Evolutionary conservation across 140 eudicot species (phyloP).

Genomic region (Erigeron philadelphicus): DNA sequence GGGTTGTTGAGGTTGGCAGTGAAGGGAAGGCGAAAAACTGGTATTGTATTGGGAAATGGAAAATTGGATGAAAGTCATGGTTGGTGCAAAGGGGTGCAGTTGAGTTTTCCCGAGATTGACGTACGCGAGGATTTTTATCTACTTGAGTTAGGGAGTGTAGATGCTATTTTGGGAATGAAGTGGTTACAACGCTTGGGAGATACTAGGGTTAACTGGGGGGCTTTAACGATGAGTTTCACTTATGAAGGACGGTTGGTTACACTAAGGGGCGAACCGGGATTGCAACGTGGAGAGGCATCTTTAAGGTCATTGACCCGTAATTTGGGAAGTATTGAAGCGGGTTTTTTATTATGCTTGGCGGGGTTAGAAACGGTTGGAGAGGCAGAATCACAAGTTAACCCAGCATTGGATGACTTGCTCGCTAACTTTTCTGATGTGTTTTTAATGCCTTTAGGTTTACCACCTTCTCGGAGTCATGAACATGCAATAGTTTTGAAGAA

Average conservation of each 20-base stretch:
- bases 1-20: no score
- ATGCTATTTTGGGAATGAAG: neutral
- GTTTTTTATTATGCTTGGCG: neutral
- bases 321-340: neutral
- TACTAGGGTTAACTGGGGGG: neutral
- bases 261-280: neutral
- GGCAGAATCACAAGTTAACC: neutral
- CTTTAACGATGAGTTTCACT: neutral
- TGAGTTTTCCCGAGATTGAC: neutral
- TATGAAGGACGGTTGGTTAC: neutral
- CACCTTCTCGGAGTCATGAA: neutral
- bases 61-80: neutral
- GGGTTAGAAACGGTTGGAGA: neutral
- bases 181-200: neutral
- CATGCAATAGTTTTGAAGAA: neutral
- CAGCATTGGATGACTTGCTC: neutral
- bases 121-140: neutral
- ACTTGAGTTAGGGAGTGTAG: neutral
- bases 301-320: neutral
- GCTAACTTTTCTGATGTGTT: neutral
- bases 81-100: neutral
- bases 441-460: neutral
- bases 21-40: neutral
- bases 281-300: neutral
- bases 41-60: neutral